phyloP scores from a whole-genome alignment of 139 green algal genomes.

The Tetraselmis striata region DNA sequence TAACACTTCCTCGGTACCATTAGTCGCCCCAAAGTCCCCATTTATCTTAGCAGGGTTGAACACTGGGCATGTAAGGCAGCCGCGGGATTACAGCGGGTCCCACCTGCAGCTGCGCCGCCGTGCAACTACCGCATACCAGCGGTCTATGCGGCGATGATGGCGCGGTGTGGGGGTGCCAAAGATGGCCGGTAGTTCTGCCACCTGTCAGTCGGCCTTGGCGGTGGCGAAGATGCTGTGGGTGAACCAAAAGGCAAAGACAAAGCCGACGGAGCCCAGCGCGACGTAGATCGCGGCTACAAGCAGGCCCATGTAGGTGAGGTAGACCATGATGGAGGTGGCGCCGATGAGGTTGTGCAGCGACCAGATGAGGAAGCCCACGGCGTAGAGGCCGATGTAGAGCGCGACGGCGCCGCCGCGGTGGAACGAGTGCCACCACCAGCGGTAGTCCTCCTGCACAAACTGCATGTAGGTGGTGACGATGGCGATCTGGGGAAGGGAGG shows the following conservation, averaged over 20 bases:
- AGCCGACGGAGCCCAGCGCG: neutral
- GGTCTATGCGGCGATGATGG: neutral
- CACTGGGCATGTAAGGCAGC: too few relatives aligned
- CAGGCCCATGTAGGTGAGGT: slow-evolving; percentile 10
- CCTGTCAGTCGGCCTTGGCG: slow-evolving; percentile 40
- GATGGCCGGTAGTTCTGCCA: neutral
- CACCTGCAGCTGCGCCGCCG: too few relatives aligned
- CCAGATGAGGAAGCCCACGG: slow-evolving; percentile 65
- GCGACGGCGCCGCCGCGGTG: slow-evolving; percentile 67
- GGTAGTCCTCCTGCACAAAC: slow-evolving; percentile 88
- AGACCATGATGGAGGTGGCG: slow-evolving; percentile 45
- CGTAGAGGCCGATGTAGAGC: slow-evolving; percentile 57
- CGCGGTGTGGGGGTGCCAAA: neutral
- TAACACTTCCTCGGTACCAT: too few relatives aligned
- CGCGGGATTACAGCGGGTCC: too few relatives aligned
- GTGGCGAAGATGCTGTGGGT: slow-evolving; percentile 49
- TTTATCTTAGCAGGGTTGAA: too few relatives aligned
- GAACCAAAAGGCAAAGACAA: slow-evolving; percentile 32
- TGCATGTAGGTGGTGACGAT: slow-evolving; percentile 51
- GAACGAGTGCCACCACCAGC: slow-evolving; percentile 88
- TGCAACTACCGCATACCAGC: too few relatives aligned
- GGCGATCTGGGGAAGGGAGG: neutral
- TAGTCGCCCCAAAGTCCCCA: too few relatives aligned
- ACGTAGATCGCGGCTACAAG: slow-evolving; percentile 1
- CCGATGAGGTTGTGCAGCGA: slow-evolving; percentile 53